These are phyloP conservation scores for Garcia nutans DNA, from an alignment of 345 rosid genomes.

Conservation along the genomic window DNA sequence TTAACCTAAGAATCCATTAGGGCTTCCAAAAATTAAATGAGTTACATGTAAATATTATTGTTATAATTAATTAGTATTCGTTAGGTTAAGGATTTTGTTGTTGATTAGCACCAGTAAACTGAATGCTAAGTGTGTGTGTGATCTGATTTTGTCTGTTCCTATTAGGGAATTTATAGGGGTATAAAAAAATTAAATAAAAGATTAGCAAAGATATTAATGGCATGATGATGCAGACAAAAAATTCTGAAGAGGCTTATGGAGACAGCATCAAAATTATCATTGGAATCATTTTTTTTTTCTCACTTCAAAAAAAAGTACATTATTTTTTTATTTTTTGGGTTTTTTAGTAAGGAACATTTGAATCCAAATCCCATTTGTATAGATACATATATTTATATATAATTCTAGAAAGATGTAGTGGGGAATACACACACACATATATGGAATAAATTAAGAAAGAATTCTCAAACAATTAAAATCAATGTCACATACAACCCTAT, in stretches of 20 bases:
- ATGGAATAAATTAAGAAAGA: no score
- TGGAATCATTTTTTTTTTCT: background rate
- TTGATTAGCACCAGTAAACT: background rate
- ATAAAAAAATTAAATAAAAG: background rate
- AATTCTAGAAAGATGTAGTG: slow-evolving; percentile 4
- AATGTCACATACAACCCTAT: background rate
- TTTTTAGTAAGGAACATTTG: background rate
- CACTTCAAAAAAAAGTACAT: background rate
- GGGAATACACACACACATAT: background rate
- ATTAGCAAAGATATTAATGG: background rate
- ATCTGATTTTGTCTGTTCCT: slow-evolving; percentile 1
- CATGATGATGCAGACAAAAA: background rate
- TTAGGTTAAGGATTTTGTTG: background rate
- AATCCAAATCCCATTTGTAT: background rate
- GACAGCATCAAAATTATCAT: background rate
- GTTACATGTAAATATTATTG: no score
- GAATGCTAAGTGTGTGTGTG: background rate
- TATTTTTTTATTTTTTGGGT: background rate
- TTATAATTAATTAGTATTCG: background rate
- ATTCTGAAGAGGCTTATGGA: slow-evolving; percentile 2
- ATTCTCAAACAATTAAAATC: no score
- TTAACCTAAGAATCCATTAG: no score
- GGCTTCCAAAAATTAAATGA: no score
- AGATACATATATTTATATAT: background rate
- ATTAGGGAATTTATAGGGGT: background rate